Conservation (phyloP, 2,329 filamentous ascomycete species). For the Colletotrichum sp. region DNA sequence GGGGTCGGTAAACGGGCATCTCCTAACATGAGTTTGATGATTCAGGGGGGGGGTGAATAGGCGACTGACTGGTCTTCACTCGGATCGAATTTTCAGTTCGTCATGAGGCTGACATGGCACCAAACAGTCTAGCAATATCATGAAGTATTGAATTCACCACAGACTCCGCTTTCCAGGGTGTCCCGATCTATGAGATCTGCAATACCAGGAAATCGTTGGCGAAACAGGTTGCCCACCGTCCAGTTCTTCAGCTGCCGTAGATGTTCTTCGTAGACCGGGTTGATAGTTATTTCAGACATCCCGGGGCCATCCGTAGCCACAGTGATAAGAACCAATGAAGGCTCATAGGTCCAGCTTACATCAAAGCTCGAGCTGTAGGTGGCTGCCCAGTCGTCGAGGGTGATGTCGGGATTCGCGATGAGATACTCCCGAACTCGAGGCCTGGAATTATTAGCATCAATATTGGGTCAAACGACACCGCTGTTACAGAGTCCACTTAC, state of each 20-base stretch:
- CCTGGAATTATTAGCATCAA: constrained; percentile 19
- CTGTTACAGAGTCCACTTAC: constrained; percentile 1
- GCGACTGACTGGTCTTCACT: neutral
- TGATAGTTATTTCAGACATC: constrained; percentile 25
- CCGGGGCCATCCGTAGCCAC: neutral
- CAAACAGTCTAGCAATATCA: neutral
- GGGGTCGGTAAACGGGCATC: neutral
- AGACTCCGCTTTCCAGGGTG: neutral
- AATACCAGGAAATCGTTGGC: constrained; percentile 29
- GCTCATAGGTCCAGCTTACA: constrained; percentile 35
- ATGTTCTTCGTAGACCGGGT: constrained; percentile 35
- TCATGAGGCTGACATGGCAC: neutral
- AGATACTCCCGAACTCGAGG: constrained; percentile 32
- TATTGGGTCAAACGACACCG: neutral
- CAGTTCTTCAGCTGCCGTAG: constrained; percentile 33
- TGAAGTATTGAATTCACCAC: neutral
- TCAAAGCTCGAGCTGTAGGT: constrained; percentile 35
- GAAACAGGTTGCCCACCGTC: constrained; percentile 31
- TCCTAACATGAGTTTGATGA: neutral
- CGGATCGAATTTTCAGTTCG: neutral
- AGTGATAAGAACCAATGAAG: constrained; percentile 28
- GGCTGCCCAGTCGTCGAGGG: constrained; percentile 33
- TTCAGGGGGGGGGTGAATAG: neutral
- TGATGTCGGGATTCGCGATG: constrained; percentile 32
- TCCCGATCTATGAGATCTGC: neutral